These are phyloP conservation scores for Lactarius deliciosus DNA, from an alignment of 768 basidiomycete genomes.

Conservation along the genomic window DNA sequence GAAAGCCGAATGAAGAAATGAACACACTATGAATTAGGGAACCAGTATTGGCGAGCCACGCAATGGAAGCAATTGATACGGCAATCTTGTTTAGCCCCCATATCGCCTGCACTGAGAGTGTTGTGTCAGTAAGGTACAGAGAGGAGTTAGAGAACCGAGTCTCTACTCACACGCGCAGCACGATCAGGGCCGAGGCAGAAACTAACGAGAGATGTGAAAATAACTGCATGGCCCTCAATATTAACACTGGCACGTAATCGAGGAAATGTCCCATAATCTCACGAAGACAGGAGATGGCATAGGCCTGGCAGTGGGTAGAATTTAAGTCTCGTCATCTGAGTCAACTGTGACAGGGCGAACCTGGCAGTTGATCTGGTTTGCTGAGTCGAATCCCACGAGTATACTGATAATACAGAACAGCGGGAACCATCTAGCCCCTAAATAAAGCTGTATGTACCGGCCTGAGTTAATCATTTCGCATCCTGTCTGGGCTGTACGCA, in stretches of 20 bases:
- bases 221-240: background rate
- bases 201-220: background rate
- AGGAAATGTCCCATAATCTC: background rate
- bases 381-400: no score
- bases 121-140: background rate
- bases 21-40: conserved; percentile 1
- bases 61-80: background rate
- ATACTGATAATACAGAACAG: no score
- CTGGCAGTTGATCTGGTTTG: no score
- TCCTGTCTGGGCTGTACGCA: no score
- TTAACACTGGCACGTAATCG: background rate
- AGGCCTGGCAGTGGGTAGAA: no score
- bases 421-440: no score
- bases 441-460: no score
- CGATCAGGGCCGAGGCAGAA: conserved; percentile 18
- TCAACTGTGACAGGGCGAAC: no score
- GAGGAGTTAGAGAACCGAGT: background rate
- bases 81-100: conserved; percentile 10
- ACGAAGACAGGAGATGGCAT: background rate
- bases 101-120: conserved; percentile 8
- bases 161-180: conserved; percentile 21
- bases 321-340: no score
- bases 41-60: background rate
- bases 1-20: background rate
- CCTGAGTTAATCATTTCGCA: no score